These are phyloP conservation scores for Microstroma glucosiphilum DNA, from an alignment of 1,284 basidiomycete species.

Conservation along the genomic window DNA sequence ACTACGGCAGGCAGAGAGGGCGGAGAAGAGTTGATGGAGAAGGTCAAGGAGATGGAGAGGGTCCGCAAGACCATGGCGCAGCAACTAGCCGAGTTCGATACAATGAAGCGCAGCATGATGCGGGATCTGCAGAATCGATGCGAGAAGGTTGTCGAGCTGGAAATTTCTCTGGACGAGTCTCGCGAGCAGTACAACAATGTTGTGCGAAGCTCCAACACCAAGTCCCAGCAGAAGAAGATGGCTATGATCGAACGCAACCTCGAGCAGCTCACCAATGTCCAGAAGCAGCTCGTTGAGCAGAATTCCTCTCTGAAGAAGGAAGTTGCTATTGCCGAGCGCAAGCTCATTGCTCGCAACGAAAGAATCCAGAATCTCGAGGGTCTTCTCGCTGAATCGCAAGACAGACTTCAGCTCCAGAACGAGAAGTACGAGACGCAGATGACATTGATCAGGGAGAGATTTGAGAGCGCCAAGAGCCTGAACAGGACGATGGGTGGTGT, in stretches of 20 bases:
- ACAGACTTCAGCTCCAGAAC: slow-evolving; percentile 81
- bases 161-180: slow-evolving; percentile 97
- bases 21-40: slow-evolving; percentile 75
- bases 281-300: slow-evolving; percentile 99
- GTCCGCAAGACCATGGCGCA: slow-evolving; percentile 94
- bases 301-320: slow-evolving; percentile 97
- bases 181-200: slow-evolving; percentile 99
- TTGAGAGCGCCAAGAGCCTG: slow-evolving; percentile 83
- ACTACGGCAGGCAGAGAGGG: slow-evolving; percentile 94
- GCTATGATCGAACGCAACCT: slow-evolving; percentile 94
- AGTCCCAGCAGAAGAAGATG: slow-evolving; percentile 99
- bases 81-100: slow-evolving; percentile 95
- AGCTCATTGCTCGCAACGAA: slow-evolving; percentile 89
- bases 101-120: slow-evolving; percentile 97
- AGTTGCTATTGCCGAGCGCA: slow-evolving; percentile 90
- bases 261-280: slow-evolving; percentile 88
- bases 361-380: slow-evolving; percentile 77
- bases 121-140: slow-evolving; percentile 97
- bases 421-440: slow-evolving; percentile 91
- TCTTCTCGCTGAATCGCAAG: slow-evolving; percentile 84
- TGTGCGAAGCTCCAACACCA: slow-evolving; percentile 92
- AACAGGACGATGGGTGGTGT: background rate
- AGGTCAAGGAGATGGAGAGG: slow-evolving; percentile 76
- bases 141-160: slow-evolving; percentile 99
- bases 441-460: slow-evolving; percentile 79